Evolutionary conservation across 805 yeast species (phyloP), one percentile per base, ranked within the genome.

Genomic region (Metschnikowia drakensbergensis): DNA sequence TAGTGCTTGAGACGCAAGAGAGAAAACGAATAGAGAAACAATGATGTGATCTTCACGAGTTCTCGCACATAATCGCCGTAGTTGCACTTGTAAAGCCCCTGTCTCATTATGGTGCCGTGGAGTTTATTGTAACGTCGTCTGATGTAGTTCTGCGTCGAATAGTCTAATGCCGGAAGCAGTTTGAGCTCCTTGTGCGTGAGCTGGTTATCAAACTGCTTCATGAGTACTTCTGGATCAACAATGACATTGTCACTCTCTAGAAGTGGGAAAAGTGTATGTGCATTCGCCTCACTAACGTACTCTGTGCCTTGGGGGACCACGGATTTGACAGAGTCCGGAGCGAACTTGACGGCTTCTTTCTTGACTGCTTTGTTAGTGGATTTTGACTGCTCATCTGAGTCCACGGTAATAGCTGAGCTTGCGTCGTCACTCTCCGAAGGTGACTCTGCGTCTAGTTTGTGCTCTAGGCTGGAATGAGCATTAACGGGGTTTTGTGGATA

Each of bases 51-150:
- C 53, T 94, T 79, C 31, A 80, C 62, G 5, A 79, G 66, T 59
- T 89, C 96, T 38, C 85, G 72, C n/a, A 72, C 79, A 61, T 90
- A 89, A 41, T 77, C 81, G 76, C 83, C 72, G 63, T 88, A 89
- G 49, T 81, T 76, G 64, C 96, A 89, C 37, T 83, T 69, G 62
- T 88, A 90, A 37, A 76, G 77, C 0, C 89, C 90, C 9, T 74
- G 79, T 1, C 69, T 69, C 11, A 75, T 77, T 35, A 89, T 60
- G 32, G 66, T 62, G 22, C 75, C 64, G 61, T 87, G 91, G 29
- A 90, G 70, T 41, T 70, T 72, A 48, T 81, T 75, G 66, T 86
- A 89, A 62, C 79, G 81, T 13, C 60, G 58, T 3, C 84, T 73
- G 32, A 89, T 69, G 30, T 55, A 40, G 22, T 72, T 65, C 59